Percentiles rank a stretch among this genome's conserved stretches.
Evolutionary conservation across 441 rosid genomes (phyloP).

Genomic region (Populus hybrid): DNA sequence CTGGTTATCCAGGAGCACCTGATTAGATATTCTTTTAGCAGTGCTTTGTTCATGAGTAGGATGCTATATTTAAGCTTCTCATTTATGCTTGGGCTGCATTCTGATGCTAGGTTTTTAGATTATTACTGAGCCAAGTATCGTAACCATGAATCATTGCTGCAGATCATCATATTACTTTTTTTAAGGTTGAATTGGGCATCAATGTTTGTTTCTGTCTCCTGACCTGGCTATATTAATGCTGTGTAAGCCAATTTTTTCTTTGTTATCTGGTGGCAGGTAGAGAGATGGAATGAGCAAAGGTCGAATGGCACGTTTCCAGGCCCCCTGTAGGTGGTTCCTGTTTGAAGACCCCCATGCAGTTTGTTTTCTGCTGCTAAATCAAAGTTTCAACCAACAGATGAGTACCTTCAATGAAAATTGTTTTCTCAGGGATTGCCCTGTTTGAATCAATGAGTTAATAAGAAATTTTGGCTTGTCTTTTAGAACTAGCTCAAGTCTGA

Average conservation of each 20-base stretch:
- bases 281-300: slow-evolving; percentile 95
- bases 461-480: slow-evolving; percentile 31
- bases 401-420: slow-evolving; percentile 21
- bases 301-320: slow-evolving; percentile 97
- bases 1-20: not conserved
- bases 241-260: slow-evolving; percentile 1
- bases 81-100: not conserved
- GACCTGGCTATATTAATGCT: not conserved
- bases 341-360: slow-evolving; percentile 13
- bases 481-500: slow-evolving; percentile 21
- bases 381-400: slow-evolving; percentile 15
- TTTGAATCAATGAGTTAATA: slow-evolving; percentile 23
- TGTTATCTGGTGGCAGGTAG: slow-evolving; percentile 43
- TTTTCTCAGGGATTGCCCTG: slow-evolving; percentile 25
- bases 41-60: not conserved
- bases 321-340: slow-evolving; percentile 54
- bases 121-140: not conserved
- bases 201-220: not conserved
- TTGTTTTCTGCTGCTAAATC: slow-evolving; percentile 20
- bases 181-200: not conserved
- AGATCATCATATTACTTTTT: not conserved
- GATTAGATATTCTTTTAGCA: not conserved
- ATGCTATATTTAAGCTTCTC: not conserved
- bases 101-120: not conserved
- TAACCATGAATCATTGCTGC: not conserved